A percentile compares a stretch with the other conserved stretches of the same genome.
phyloP scores from a whole-genome alignment of 805 yeast species.

The Cyberlindnera maritima region DNA sequence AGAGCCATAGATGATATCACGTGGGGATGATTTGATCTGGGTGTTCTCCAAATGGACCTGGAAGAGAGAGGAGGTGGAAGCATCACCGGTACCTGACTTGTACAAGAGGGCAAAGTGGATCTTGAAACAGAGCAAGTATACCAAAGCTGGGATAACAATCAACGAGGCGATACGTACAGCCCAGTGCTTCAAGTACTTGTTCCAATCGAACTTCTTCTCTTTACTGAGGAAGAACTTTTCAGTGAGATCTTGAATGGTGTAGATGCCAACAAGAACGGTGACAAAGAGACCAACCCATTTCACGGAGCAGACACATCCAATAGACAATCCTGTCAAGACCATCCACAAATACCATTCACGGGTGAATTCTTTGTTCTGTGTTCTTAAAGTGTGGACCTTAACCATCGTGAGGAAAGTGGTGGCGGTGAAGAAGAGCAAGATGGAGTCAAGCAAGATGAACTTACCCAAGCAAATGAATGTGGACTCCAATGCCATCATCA shows the following conservation, averaged over 20 bases:
- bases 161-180: constrained; percentile 57
- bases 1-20: constrained; percentile 62
- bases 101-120: constrained; percentile 74
- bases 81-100: constrained; percentile 90
- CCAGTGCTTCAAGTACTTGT: constrained; percentile 64
- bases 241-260: constrained; percentile 51
- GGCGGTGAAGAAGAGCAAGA: constrained; percentile 72
- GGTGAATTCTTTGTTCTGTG: constrained; percentile 36
- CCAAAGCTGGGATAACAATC: constrained; percentile 66
- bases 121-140: constrained; percentile 73
- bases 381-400: constrained; percentile 48
- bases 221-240: constrained; percentile 35
- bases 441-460: constrained; percentile 74
- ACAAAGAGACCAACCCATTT: constrained; percentile 83
- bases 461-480: constrained; percentile 68
- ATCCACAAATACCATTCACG: constrained; percentile 52
- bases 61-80: constrained; percentile 83
- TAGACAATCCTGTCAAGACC: constrained; percentile 57
- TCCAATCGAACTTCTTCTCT: constrained; percentile 27
- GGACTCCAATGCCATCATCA: constrained; percentile 65
- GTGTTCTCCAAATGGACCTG: constrained; percentile 81
- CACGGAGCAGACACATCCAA: constrained; percentile 82
- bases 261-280: constrained; percentile 58
- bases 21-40: constrained; percentile 61
- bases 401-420: constrained; percentile 62